These are phyloP conservation scores for Rhododendron williamsianum DNA, from an alignment of 148 eudicot species.

Conservation along the genomic window DNA sequence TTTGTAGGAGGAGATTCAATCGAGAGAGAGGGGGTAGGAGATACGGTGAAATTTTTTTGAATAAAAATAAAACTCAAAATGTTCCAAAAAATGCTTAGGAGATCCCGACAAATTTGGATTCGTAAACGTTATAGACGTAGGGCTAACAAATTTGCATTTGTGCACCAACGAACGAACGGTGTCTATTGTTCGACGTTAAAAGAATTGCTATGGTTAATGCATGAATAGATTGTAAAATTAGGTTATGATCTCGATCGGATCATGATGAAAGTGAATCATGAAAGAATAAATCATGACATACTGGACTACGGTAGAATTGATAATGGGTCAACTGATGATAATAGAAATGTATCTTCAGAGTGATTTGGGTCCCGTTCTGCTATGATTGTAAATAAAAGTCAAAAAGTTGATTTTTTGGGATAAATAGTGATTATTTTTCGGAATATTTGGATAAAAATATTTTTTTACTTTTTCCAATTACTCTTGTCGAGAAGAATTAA, in stretches of 20 bases:
- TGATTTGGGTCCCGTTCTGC: background rate
- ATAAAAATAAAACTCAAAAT: too few species aligned
- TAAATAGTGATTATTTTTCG: too few species aligned
- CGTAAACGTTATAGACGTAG: too few species aligned
- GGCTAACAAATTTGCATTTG: background rate
- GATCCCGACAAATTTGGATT: background rate
- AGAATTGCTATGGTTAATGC: background rate
- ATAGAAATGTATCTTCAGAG: background rate
- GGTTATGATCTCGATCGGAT: background rate
- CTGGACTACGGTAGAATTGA: background rate
- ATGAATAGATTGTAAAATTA: background rate
- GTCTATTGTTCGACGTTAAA: background rate
- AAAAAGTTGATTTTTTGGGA: too few species aligned
- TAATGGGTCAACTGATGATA: background rate
- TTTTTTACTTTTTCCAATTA: too few species aligned
- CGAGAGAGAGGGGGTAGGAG: background rate
- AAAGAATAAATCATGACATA: background rate
- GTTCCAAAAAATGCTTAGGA: too few species aligned
- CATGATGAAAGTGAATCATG: background rate
- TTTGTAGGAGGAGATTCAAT: background rate
- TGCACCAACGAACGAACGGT: background rate
- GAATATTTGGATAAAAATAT: too few species aligned
- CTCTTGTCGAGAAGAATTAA: too few species aligned
- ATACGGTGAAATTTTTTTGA: background rate
- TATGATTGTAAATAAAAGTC: too few species aligned